Percentiles rank a stretch among this genome's conserved stretches.
Evolutionary conservation across 768 basidiomycete genomes (phyloP).

Genomic region (Tubosaeta brunneosetosa): DNA sequence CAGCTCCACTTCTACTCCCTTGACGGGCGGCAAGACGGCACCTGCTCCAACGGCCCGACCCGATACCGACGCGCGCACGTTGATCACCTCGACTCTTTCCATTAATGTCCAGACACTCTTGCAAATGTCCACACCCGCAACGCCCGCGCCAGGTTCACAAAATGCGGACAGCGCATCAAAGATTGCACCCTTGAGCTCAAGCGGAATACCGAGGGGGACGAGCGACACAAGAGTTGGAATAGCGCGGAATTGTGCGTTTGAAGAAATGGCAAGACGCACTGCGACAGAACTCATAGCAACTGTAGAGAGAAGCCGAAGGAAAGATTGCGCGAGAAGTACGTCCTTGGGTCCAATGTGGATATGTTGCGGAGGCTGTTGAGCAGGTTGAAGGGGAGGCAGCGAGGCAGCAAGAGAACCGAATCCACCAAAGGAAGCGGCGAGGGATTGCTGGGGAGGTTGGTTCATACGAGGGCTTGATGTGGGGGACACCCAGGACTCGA

Average conservation of each 20-base stretch:
- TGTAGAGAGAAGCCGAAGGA: slow-evolving; percentile 72
- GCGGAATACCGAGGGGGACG: slow-evolving; percentile 73
- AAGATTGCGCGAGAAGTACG: slow-evolving; percentile 72
- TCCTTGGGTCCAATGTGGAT: slow-evolving; percentile 61
- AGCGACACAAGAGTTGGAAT: slow-evolving; percentile 76
- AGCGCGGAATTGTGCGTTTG: slow-evolving; percentile 75
- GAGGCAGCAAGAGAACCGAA: slow-evolving; percentile 28
- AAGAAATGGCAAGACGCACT: slow-evolving; percentile 72
- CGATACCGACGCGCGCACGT: slow-evolving; percentile 50
- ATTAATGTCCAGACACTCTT: slow-evolving; percentile 78
- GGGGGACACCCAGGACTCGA: slow-evolving; percentile 71
- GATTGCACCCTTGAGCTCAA: slow-evolving; percentile 86
- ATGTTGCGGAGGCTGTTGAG: slow-evolving; percentile 40
- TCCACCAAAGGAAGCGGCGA: slow-evolving; percentile 27
- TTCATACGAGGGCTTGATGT: slow-evolving; percentile 43
- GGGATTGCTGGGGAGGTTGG: slow-evolving; percentile 41
- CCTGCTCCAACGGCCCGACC: slow-evolving; percentile 25
- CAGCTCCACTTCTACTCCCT: slow-evolving; percentile 82
- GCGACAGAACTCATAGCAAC: slow-evolving; percentile 72
- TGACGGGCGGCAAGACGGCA: slow-evolving; percentile 46
- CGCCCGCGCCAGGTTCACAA: slow-evolving; percentile 74
- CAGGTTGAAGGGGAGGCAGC: slow-evolving; percentile 27
- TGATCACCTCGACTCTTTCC: slow-evolving; percentile 81
- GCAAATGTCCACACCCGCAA: slow-evolving; percentile 72
- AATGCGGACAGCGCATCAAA: slow-evolving; percentile 81